Evolutionary conservation across 352 stramenopile species (phyloP), one percentile per base, ranked within the genome.

Genomic region (Globisporangium takayamanum): DNA sequence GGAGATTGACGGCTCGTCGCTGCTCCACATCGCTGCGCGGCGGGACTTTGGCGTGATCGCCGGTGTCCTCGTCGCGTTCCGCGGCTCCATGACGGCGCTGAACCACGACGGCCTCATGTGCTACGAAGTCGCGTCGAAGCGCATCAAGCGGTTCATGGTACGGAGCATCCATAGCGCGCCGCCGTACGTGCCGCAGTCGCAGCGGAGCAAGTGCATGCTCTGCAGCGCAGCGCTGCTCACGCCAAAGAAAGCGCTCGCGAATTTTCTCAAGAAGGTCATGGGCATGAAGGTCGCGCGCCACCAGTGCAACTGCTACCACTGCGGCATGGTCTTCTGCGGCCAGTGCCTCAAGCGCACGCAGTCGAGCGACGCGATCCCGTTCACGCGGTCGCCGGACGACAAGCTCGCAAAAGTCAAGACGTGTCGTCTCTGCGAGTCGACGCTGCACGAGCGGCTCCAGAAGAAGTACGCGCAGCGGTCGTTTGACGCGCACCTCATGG

Each of bases 291-390:
- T 83, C 63, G 64, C 67, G 16, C 63, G 60, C 46, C 72, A 85
- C 53, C 72, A 87, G 57, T 74, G 74, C 68, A 91, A 90, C 58
- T 93, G 83, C 70, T 93, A 91, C 69, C 83, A 91, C 60, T 93
- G 83, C 63, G 83, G 83, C 1, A 72, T 90, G 53, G 63, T 93
- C 26, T 93, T 85, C 54, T 93, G 83, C 60, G 63, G 58, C 25
- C 58, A 87, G 53, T 93, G 83, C 54, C 64, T 90, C 15, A 66
- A 72, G 50, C 60, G 57, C 39, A 84, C 74, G 50, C 70, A 79
- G 26, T 75, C 74, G 33, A 39, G 42, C 26, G 82, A 84, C 46
- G 67, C 67, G 30, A 74, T 89, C 41, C 74, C 77, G 7, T 88
- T 88, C 55, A 67, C 72, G 26, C 79, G 77, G 22, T 71, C 70